Evolutionary conservation across 164 flowering plant species (phyloP), one percentile per base, ranked within the genome.

Genomic region (Kingdonia uniflora): DNA sequence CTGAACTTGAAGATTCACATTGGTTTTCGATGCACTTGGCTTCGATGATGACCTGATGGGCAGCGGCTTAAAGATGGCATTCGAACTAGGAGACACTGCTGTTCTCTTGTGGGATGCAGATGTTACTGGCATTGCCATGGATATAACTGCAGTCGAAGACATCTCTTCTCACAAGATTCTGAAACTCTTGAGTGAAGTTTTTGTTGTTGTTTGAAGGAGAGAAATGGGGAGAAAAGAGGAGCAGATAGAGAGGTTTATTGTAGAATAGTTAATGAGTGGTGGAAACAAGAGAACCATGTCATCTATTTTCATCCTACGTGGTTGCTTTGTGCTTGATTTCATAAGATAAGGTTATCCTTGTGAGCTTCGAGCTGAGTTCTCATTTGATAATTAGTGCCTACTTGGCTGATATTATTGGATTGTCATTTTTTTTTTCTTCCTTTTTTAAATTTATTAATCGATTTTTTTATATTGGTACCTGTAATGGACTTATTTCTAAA

Each of bases 131-230:
- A 75, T 42, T 8, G 82, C 75, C 75, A 79, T 70, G 33, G 79
- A 59, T 48, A 80, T 66, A 2, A 80, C 76, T 11, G 74, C 73
- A 22, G 85, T 70, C 8, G 89, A 75, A 40, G 92, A 81, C 96
- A 84, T 83, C 43, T 38, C 42, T 40, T 29, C 8, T 3, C 4
- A 29, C 35, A 8, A 29, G 35, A 29, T 29, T 29, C 11, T 21
- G 12, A 33, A 59, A n/a, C n/a, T 42, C 8, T n/a, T 19, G 39
- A 19, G 1, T 29, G 35, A 8, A 29, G n/a, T 29, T 33, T 35
- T 25, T 25, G 6, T 49, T 24, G n/a, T 12, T 22, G 52, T 8
- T 29, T n/a, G n/a, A n/a, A n/a, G 35, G 35, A 20, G 37, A 24
- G 11, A 23, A 24, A 49, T 22, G 15, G 35, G 29, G 40, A 16